A percentile compares a stretch with the other conserved stretches of the same genome.
Evolutionary conservation across 2,329 filamentous ascomycete genomes (phyloP).

Genomic region (Cercospora sp.): DNA sequence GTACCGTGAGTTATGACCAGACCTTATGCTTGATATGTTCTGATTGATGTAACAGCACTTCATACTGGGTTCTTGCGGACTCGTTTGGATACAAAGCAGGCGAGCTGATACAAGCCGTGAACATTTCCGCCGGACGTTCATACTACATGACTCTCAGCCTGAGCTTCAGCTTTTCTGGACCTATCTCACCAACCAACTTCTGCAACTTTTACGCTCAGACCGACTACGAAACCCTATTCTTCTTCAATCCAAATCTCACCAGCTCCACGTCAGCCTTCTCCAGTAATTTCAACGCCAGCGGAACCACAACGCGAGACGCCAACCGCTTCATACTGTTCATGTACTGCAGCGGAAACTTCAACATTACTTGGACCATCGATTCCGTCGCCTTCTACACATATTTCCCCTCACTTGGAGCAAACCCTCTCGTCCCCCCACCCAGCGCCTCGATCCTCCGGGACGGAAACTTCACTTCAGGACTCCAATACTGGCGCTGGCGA

Average conservation of each 20-base stretch:
- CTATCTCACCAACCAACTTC: background rate
- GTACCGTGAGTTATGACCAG: background rate
- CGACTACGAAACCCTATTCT: conserved; percentile 1
- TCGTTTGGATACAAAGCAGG: background rate
- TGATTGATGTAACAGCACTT: background rate
- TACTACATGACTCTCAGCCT: conserved; percentile 5
- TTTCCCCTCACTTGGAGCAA: background rate
- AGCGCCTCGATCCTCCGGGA: conserved; percentile 2
- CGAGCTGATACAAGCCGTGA: conserved; percentile 1
- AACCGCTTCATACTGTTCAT: conserved; percentile 9
- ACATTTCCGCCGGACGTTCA: background rate
- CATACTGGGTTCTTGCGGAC: background rate
- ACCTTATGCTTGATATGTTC: background rate
- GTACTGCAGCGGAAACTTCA: conserved; percentile 7
- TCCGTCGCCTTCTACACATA: background rate
- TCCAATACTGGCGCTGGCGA: background rate
- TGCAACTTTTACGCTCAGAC: conserved; percentile 9
- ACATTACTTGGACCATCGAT: conserved; percentile 7
- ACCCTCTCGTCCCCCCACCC: background rate
- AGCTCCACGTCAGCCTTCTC: background rate
- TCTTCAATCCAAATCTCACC: conserved; percentile 1
- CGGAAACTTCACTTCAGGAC: conserved; percentile 3
- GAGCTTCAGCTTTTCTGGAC: background rate
- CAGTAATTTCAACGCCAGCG: conserved; percentile 9
- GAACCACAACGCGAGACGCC: background rate